phyloP scores from a whole-genome alignment of 768 basidiomycete genomes.

The Boletus rubroflammeus region DNA sequence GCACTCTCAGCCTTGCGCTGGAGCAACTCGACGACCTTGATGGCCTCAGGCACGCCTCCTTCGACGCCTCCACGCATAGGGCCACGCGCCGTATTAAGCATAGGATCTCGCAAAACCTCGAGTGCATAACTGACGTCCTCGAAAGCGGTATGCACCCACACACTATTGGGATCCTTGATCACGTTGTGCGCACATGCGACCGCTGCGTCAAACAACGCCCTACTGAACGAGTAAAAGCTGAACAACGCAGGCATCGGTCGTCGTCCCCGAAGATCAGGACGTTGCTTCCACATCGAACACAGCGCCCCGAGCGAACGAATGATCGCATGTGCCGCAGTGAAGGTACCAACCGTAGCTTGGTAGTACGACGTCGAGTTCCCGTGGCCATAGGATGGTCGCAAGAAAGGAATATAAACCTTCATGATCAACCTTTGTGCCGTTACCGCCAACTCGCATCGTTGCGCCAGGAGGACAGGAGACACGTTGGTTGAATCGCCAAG shows the following conservation, averaged over 20 bases:
- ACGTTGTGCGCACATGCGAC: slow-evolving; percentile 62
- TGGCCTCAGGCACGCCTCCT: slow-evolving; percentile 34
- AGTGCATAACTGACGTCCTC: slow-evolving; percentile 45
- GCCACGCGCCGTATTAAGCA: slow-evolving; percentile 31
- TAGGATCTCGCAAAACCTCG: slow-evolving; percentile 39
- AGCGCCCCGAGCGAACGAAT: slow-evolving; percentile 49
- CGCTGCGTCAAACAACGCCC: slow-evolving; percentile 63
- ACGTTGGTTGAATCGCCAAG: slow-evolving; percentile 14
- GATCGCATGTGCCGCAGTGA: slow-evolving; percentile 65
- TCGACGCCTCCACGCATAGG: slow-evolving; percentile 34
- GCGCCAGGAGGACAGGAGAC: slow-evolving; percentile 41
- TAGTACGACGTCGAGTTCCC: slow-evolving; percentile 35
- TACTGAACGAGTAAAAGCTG: slow-evolving; percentile 56
- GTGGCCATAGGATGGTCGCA: slow-evolving; percentile 36
- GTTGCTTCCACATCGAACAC: slow-evolving; percentile 38
- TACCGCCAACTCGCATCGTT: slow-evolving; percentile 59
- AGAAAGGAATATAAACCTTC: slow-evolving; percentile 66
- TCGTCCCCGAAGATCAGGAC: slow-evolving; percentile 30
- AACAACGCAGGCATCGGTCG: slow-evolving; percentile 44
- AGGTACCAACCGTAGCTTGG: slow-evolving; percentile 53
- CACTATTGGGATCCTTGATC: slow-evolving; percentile 47
- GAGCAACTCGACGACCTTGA: slow-evolving; percentile 39
- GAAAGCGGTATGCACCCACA: slow-evolving; percentile 47
- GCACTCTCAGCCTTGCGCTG: slow-evolving; percentile 39
- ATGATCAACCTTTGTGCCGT: slow-evolving; percentile 59